Base-by-base conservation (phyloP, 1,139 yeast species). In the Wickerhamomyces sp. region DNA sequence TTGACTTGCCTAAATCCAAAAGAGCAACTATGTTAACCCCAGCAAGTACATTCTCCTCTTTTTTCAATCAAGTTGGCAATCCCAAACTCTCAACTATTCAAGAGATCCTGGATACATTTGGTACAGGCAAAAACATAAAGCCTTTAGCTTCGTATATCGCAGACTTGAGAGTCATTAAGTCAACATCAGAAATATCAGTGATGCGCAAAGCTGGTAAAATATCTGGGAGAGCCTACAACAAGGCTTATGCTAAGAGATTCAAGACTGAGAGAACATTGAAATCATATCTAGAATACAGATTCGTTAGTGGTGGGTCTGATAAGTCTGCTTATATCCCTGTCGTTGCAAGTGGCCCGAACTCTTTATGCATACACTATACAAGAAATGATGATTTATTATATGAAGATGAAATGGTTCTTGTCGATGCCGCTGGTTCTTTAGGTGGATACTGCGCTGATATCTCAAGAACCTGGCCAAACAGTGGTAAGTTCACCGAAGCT, bases 381-480 rank as follows among this genome's bases (percentile, higher is more conserved):
- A 70, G 95, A 45, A 90, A 90, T 55, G 95, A 90, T 59, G 95
- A 86, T 58, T 62, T 82, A 21, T 68, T 90, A 43, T 74, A 74
- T 43, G 71, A 74, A 35, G 89, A 81, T 48, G 97, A 92, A 46
- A 64, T 89, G 69, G 96, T 90, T 7, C 75, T 92, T 37, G 88
- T 92, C 6, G 99, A 94, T 62, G 98, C 98, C 3, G 95, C 96
- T 1, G 99, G 97, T 6, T 76, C 87, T 43, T 64, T 83, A 31
- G 98, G 97, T 22, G 97, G 97, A 0, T 94, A 94, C 61, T 83
- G 96, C 57, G 82, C 97, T 1, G 99, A 94, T 61, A 92, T 94
- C 35, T 89, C 97, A 2, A 72, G 98, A 48, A 84, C 97, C 0
- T 94, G 98, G 97, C 98, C 99, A 10, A 84, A 82, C 38, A 73